A percentile compares a stretch with the other conserved stretches of the same genome.
Conservation (phyloP, 2,329 filamentous ascomycete genomes). For the Aurifilum marmelostoma region DNA sequence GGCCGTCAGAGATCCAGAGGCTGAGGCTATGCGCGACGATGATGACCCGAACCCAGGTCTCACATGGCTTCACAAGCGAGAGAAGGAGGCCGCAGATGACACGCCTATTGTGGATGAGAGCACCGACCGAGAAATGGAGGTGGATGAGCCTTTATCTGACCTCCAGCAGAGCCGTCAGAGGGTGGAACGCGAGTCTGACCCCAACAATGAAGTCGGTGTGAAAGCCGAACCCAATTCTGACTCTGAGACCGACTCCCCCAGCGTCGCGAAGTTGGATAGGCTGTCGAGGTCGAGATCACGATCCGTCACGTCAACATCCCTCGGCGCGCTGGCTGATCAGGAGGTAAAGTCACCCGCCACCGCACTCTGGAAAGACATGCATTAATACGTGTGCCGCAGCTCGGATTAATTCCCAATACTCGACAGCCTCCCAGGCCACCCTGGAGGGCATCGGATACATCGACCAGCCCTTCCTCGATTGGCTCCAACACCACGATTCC, state of each 20-base stretch:
- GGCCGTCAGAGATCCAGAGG: background rate
- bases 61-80: slow-evolving; percentile 25
- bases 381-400: slow-evolving; percentile 7
- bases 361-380: background rate
- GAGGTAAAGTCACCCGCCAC: slow-evolving; percentile 13
- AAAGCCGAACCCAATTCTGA: background rate
- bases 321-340: background rate
- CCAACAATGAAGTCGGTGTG: background rate
- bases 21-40: slow-evolving; percentile 8
- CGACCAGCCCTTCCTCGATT: slow-evolving; percentile 18
- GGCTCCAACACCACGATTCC: slow-evolving; percentile 25
- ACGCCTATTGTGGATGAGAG: background rate
- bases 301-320: slow-evolving; percentile 11
- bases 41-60: background rate
- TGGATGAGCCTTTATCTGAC: background rate
- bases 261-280: slow-evolving; percentile 14
- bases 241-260: slow-evolving; percentile 16
- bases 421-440: background rate
- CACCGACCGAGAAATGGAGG: background rate
- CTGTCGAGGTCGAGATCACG: slow-evolving; percentile 26
- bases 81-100: background rate
- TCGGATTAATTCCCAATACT: background rate
- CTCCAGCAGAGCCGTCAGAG: slow-evolving; percentile 18
- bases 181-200: background rate
- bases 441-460: background rate